Evolutionary conservation across 2,329 filamentous ascomycete genomes (phyloP), one percentile per base, ranked within the genome.

Genomic region (Exophiala calicioides): DNA sequence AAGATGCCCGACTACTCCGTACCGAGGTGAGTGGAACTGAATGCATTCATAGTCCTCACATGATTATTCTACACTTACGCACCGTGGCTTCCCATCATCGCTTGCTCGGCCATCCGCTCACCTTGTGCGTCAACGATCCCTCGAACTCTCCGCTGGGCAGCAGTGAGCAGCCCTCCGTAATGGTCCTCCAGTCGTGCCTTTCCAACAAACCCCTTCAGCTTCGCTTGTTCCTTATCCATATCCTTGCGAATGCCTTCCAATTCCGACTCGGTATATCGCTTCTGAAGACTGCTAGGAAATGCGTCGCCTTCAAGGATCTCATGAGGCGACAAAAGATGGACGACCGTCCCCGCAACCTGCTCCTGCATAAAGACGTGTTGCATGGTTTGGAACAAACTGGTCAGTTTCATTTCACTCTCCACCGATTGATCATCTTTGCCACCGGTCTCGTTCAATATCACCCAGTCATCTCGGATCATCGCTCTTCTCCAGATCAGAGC

Each of bases 401-500:
- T 51, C 23, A 48, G 37, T 16, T 50, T 42, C 45, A 55, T 46
- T 16, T 50, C 47, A 16, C 49, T 42, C 26, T 53, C 42, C n/a
- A 59, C 53, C 15, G 41, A 37, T 24, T 56, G 21, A 60, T 95
- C 90, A 46, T 82, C 81, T 62, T 87, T 85, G 49, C 85, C 75
- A 36, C 84, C 81, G 1, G 86, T 91, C 56, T 88, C 82, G 62
- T 93, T 91, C 62, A 94, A 79, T 48, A 73, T 75, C 19, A 78
- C 73, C 93, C 93, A 98, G 62, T 96, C 81, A 64, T 96, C 90
- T 38, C 84, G 81, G 56, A 91, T 78, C 60, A 86, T 86, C 52
- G 89, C 85, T 43, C 93, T 82, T 62, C 93, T 85, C 93, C 93
- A 98, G 53, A 97, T 87, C n/a, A 82, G 67, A 50, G 72, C 74